Evolutionary conservation across 139 green algal species (phyloP).

Genomic region (Chlorella sp.): DNA sequence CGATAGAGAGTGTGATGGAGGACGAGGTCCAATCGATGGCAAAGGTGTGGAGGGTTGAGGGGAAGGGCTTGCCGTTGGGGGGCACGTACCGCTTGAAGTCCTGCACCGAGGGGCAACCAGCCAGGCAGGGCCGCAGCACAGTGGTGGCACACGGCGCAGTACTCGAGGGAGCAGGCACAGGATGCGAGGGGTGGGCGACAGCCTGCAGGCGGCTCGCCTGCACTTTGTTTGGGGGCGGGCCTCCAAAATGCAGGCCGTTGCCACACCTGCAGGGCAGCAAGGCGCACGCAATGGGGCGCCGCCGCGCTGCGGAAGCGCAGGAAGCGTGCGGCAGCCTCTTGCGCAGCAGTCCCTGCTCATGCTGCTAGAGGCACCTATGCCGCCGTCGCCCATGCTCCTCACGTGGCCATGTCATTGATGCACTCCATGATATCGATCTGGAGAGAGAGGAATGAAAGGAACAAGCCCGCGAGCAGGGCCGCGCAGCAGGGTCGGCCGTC

Average conservation of each 20-base stretch:
- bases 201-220: background rate
- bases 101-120: background rate
- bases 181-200: background rate
- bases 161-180: background rate
- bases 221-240: background rate
- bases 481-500: too few relatives aligned
- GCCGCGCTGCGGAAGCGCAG: too few relatives aligned
- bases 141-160: background rate
- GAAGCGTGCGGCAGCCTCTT: too few relatives aligned
- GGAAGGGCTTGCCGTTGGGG: conserved; percentile 2
- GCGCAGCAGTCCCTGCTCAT: too few relatives aligned
- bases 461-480: background rate
- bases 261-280: too few relatives aligned
- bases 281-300: too few relatives aligned
- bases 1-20: background rate
- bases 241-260: conserved; percentile 33
- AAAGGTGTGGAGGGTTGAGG: conserved; percentile 21
- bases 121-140: background rate
- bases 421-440: conserved; percentile 42
- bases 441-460: background rate
- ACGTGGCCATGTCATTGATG: conserved; percentile 29
- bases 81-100: background rate
- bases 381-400: too few relatives aligned
- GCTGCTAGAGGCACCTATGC: too few relatives aligned
- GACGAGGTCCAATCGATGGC: conserved; percentile 17